Conservation (phyloP, 768 basidiomycete genomes). For the Trametes coccinea region DNA sequence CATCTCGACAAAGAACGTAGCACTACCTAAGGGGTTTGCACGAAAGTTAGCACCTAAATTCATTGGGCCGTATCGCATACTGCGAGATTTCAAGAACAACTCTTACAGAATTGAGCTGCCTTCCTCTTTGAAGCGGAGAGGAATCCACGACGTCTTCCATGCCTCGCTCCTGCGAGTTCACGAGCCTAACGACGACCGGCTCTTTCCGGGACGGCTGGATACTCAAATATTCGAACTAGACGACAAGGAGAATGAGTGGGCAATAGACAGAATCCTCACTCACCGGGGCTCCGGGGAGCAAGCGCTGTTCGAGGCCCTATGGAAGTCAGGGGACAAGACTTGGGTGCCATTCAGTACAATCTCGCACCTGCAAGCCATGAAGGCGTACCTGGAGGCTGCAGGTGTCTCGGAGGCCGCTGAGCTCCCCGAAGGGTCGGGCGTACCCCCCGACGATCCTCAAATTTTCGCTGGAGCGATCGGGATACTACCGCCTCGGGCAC, state of each 20-base stretch:
- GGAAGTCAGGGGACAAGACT: constrained; percentile 37
- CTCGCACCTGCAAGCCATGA: constrained; percentile 22
- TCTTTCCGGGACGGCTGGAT: constrained; percentile 38
- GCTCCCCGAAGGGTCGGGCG: background rate
- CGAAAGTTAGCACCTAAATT: constrained; percentile 40
- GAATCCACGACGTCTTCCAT: constrained; percentile 41
- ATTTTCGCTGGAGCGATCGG: constrained; percentile 6
- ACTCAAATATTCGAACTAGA: constrained; percentile 28
- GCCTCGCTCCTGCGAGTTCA: constrained; percentile 32
- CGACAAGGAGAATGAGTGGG: constrained; percentile 29
- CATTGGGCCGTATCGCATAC: constrained; percentile 40
- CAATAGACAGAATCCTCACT: constrained; percentile 27
- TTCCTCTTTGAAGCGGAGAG: constrained; percentile 23
- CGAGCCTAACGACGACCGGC: constrained; percentile 33
- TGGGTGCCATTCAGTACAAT: constrained; percentile 36
- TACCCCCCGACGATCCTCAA: constrained; percentile 10
- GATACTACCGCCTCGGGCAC: background rate
- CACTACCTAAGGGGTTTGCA: constrained; percentile 35
- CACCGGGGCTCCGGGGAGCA: constrained; percentile 30
- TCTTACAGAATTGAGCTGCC: constrained; percentile 36
- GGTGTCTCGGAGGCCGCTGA: constrained; percentile 13
- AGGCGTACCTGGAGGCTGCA: constrained; percentile 29
- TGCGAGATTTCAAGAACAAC: constrained; percentile 23
- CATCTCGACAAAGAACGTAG: constrained; percentile 40
- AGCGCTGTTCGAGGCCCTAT: constrained; percentile 35